A percentile compares a stretch with the other conserved stretches of the same genome.
phyloP scores from a whole-genome alignment of 2,329 filamentous ascomycete genomes.

The Colletotrichum sp. region DNA sequence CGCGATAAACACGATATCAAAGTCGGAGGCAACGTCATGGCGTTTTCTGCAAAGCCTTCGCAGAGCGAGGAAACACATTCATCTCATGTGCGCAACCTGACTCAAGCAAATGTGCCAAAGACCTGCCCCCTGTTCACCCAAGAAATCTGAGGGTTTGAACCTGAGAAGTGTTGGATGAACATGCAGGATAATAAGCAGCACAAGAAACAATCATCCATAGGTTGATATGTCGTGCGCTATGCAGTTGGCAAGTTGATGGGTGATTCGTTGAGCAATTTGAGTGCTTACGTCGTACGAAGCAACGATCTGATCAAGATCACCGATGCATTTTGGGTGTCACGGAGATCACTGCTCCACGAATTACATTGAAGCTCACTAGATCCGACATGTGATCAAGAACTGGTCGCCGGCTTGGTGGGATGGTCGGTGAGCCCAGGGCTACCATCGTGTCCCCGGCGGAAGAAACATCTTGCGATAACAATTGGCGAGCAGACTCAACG shows the following conservation, averaged over 20 bases:
- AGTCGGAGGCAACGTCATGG: rapidly evolving
- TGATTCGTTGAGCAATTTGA: neutral
- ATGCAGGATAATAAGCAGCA: rapidly evolving
- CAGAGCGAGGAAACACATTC: neutral
- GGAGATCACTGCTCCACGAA: neutral
- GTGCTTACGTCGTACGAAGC: neutral
- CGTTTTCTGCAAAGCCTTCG: neutral
- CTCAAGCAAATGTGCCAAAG: neutral
- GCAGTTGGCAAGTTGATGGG: neutral
- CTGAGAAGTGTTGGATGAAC: neutral
- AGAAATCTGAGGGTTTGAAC: neutral
- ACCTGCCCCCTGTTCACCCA: neutral
- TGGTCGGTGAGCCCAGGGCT: neutral
- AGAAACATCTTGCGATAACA: neutral
- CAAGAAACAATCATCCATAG: neutral
- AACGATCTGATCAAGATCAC: neutral
- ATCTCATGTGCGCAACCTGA: neutral
- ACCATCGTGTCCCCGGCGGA: rapidly evolving
- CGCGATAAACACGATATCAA: rapidly evolving
- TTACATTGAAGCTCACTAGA: neutral
- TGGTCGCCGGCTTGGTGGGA: rapidly evolving
- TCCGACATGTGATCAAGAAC: rapidly evolving
- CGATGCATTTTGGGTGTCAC: neutral
- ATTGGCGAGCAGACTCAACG: neutral
- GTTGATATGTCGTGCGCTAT: neutral